Conservation (phyloP, 2,329 filamentous ascomycete species). For the Magnaporthiopsis incrustans region DNA sequence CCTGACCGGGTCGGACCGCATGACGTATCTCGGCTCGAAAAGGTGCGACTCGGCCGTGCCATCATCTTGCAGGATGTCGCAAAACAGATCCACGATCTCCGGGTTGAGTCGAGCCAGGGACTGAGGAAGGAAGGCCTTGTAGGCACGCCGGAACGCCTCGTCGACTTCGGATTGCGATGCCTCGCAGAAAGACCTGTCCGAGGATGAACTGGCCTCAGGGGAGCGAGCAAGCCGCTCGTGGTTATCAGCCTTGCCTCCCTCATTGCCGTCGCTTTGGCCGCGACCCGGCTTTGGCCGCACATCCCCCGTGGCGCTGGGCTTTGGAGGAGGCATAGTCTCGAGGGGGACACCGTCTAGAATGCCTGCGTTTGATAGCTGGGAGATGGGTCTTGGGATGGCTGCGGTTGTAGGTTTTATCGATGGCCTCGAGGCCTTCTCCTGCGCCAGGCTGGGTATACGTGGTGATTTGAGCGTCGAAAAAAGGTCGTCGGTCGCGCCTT, state of each 20-base stretch:
- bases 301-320: constrained; percentile 14
- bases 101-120: constrained; percentile 45
- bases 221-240: constrained; percentile 12
- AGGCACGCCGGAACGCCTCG: constrained; percentile 17
- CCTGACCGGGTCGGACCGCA: constrained; percentile 12
- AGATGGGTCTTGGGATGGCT: constrained; percentile 23
- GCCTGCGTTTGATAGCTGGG: constrained; percentile 24
- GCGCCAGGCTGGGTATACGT: constrained; percentile 14
- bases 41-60: constrained; percentile 41
- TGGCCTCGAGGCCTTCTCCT: constrained; percentile 16
- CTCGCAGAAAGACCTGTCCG: constrained; percentile 15
- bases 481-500: constrained; percentile 19
- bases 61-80: constrained; percentile 51
- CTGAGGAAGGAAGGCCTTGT: constrained; percentile 43
- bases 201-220: constrained; percentile 13
- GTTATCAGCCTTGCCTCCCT: constrained; percentile 15
- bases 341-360: constrained; percentile 24
- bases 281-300: constrained; percentile 15
- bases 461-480: constrained; percentile 23
- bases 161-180: constrained; percentile 12
- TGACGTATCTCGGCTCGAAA: constrained; percentile 31
- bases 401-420: constrained; percentile 16
- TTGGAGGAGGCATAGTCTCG: constrained; percentile 25
- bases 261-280: constrained; percentile 13
- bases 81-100: constrained; percentile 51